Evolutionary conservation across 768 basidiomycete species (phyloP), one percentile per base, ranked within the genome.

Genomic region (Pisolithus microcarpus): DNA sequence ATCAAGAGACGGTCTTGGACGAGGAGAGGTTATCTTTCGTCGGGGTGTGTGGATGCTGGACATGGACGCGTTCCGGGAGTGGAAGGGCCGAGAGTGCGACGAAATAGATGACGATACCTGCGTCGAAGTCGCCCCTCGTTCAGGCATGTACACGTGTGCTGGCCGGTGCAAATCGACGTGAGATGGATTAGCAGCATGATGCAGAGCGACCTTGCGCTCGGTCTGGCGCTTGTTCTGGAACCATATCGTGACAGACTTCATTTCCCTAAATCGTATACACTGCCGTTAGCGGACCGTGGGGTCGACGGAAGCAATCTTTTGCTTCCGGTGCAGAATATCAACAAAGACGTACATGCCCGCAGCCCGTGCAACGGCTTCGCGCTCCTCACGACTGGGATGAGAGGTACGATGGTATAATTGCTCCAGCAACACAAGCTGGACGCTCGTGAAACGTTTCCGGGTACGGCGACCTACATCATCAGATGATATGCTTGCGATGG

Each of bases 321-420:
- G 46, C n/a, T 24, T 24, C 23, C 40, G 30, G 36, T 15, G 42
- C 24, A 49, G 37, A 38, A 46, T 38, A 26, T 5, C 19, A 38
- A 19, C n/a, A 7, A 21, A 16, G 52, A 57, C 83, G 62, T 67
- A 87, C 85, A 87, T 85, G 62, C 71, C 74, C 11, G 81, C 81
- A 10, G 78, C 70, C 39, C 65, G 72, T 8, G 84, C 84, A 39
- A 85, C 73, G 0, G 71, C 65, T 55, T 87, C 85, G 55, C 85
- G 79, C 55, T 87, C 80, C 53, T 82, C 81, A 34, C 85, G 77
- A n/a, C 83, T 83, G 5, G 85, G 85, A 61, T 87, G 85, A 0
- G 84, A 84, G 51, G 77, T 79, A 54, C 77, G 74, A 66, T 84
- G 84, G 61, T 82, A 87, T 40, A 87, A 76, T 54, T 82, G 76